Evolutionary conservation across 1,284 basidiomycete species (phyloP).

Genomic region (Mycosarcoma mackinlayi): DNA sequence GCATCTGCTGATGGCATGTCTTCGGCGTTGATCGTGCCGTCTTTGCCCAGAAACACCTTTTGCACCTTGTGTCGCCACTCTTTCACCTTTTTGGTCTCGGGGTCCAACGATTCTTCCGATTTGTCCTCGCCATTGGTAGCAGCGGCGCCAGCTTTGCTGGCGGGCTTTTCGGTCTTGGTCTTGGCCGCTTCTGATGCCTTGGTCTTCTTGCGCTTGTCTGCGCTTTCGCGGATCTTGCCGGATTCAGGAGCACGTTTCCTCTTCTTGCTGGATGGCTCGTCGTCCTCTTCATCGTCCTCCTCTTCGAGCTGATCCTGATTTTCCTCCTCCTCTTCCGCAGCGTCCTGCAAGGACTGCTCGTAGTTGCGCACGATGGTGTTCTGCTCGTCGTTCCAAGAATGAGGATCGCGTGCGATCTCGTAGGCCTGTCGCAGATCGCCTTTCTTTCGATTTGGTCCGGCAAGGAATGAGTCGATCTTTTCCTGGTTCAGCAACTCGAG

Average conservation of each 20-base stretch:
- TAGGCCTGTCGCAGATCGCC: constrained; percentile 84
- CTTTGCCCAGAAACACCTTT: constrained; percentile 80
- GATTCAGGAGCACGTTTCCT: constrained; percentile 36
- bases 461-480: constrained; percentile 86
- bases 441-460: constrained; percentile 77
- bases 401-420: constrained; percentile 82
- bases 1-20: constrained; percentile 74
- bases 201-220: constrained; percentile 46
- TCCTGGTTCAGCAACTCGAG: constrained; percentile 80
- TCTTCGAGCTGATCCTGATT: constrained; percentile 71
- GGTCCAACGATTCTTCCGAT: constrained; percentile 71
- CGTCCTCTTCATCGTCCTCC: constrained; percentile 78
- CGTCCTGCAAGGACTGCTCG: constrained; percentile 72
- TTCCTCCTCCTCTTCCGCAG: constrained; percentile 72
- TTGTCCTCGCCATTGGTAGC: constrained; percentile 70
- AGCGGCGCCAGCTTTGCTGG: constrained; percentile 26
- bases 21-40: constrained; percentile 59
- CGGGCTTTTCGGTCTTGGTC: constrained; percentile 33
- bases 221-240: constrained; percentile 45
- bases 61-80: constrained; percentile 89
- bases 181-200: constrained; percentile 44
- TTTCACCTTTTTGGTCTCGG: constrained; percentile 73
- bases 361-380: constrained; percentile 49
- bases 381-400: constrained; percentile 69
- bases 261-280: constrained; percentile 70